Evolutionary conservation across 2,329 filamentous ascomycete genomes (phyloP).

Genomic region (Fusarium sp.): DNA sequence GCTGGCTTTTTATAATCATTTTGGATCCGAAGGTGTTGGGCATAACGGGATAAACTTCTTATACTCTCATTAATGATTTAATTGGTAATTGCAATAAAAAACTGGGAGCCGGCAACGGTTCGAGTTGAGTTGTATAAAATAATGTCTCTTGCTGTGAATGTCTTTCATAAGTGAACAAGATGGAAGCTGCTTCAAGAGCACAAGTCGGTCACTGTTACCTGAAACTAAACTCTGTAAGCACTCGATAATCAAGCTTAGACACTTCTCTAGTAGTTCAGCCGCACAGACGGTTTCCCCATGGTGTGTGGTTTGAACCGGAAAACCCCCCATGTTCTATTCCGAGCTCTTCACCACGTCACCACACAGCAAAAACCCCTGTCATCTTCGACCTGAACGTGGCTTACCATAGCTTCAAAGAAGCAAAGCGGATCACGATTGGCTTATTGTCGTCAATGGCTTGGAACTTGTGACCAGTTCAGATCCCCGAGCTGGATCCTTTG

Average conservation of each 20-base stretch:
- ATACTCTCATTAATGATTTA: slow-evolving; percentile 1
- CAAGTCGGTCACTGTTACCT: background rate
- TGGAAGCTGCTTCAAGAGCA: background rate
- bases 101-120: background rate
- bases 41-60: background rate
- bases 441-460: background rate
- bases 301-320: background rate
- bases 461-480: background rate
- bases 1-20: background rate
- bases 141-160: background rate
- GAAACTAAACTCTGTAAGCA: background rate
- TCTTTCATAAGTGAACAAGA: background rate
- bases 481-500: no score
- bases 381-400: background rate
- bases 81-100: background rate
- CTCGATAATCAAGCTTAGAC: background rate
- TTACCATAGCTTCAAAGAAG: background rate
- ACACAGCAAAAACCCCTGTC: background rate
- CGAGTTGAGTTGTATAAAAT: background rate
- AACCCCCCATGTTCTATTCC: background rate
- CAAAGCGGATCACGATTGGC: background rate
- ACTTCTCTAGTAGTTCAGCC: background rate
- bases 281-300: background rate
- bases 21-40: background rate
- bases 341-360: background rate